Percentiles rank a stretch among this genome's conserved stretches.
Conservation (phyloP, 2,329 filamentous ascomycete species). For the Monilinia vaccinii-corymbosi region DNA sequence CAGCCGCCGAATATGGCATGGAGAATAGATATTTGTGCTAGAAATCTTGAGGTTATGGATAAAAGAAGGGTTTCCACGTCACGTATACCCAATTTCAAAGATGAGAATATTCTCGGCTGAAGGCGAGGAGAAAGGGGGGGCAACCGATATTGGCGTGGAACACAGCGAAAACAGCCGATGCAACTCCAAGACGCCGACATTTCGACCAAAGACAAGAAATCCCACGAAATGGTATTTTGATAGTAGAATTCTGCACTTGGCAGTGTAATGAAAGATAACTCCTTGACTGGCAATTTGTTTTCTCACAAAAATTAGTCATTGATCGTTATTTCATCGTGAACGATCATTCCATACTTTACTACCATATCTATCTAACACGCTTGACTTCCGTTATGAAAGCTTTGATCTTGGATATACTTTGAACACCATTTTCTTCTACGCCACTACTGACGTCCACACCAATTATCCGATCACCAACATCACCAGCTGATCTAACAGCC, state of each 20-base stretch:
- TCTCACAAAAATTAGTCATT: not conserved
- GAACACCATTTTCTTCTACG: constrained; percentile 74
- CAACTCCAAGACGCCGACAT: not conserved
- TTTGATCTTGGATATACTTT: constrained; percentile 72
- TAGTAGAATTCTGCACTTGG: not conserved
- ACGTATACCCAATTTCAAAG: not conserved
- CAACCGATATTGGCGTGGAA: not conserved
- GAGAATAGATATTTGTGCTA: not conserved
- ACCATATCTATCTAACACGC: constrained; percentile 21
- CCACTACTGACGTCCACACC: constrained; percentile 93
- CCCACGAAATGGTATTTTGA: not conserved
- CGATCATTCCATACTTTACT: not conserved
- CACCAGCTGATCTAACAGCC: constrained; percentile 54
- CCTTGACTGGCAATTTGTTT: not conserved
- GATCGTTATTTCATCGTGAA: not conserved
- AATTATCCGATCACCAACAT: constrained; percentile 53
- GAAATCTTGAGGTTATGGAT: not conserved
- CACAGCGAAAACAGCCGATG: not conserved
- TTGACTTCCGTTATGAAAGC: constrained; percentile 74
- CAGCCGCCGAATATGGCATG: not conserved
- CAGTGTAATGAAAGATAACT: not conserved
- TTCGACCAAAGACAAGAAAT: not conserved
- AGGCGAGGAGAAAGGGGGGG: not conserved
- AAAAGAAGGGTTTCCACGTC: not conserved
- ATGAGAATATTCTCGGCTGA: not conserved